Conservation (phyloP, 2,329 filamentous ascomycete genomes). For the Talaromyces pinophilus region DNA sequence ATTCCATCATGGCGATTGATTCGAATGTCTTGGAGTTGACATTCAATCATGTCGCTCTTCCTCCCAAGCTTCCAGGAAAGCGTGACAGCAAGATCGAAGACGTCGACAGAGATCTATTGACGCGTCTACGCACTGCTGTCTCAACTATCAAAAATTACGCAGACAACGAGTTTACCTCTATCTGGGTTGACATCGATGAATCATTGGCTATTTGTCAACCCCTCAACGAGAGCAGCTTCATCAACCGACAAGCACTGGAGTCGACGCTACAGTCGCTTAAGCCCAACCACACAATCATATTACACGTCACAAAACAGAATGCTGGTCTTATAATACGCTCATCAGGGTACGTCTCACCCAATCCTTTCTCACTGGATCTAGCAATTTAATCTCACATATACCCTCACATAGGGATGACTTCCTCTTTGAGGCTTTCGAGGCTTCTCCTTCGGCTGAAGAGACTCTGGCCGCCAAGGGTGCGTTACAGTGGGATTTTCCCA, state of each 20-base stretch:
- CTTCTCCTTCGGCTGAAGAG: conserved; percentile 55
- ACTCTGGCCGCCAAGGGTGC: conserved; percentile 56
- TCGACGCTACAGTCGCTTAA: conserved; percentile 33
- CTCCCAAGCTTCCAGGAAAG: no score
- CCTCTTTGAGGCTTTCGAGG: conserved; percentile 64
- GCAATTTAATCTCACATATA: background rate
- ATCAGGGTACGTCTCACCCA: conserved; percentile 17
- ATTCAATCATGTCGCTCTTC: no score
- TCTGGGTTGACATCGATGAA: conserved; percentile 7
- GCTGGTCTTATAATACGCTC: conserved; percentile 49
- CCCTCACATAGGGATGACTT: conserved; percentile 29
- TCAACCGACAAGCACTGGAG: conserved; percentile 29
- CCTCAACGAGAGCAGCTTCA: conserved; percentile 25
- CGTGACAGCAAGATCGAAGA: no score
- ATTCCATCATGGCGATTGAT: no score
- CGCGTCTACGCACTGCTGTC: no score
- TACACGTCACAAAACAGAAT: conserved; percentile 54
- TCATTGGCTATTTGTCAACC: conserved; percentile 25
- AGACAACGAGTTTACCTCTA: no score
- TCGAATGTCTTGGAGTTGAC: no score
- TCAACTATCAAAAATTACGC: no score
- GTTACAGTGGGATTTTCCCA: conserved; percentile 63
- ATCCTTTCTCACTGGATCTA: background rate
- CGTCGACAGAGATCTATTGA: no score
- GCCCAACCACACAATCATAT: conserved; percentile 40